Evolutionary conservation across 2,329 filamentous ascomycete genomes (phyloP).

Genomic region (Exophiala oligosperma): DNA sequence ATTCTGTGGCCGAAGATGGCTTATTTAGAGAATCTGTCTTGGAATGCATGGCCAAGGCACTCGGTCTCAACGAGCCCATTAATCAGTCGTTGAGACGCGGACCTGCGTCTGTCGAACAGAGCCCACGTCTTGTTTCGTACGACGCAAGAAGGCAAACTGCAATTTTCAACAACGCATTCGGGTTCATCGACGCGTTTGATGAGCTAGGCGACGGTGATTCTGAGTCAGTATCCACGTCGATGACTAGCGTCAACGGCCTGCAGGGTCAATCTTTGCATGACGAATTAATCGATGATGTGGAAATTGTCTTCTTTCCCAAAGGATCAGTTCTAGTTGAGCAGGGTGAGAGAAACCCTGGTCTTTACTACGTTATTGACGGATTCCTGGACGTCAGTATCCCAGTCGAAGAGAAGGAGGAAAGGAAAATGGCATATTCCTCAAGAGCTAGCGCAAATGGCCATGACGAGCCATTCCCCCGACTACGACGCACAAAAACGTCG

Average conservation of each 20-base stretch:
- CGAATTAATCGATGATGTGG: constrained; percentile 86
- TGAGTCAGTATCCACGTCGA: constrained; percentile 73
- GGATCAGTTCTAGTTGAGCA: constrained; percentile 93
- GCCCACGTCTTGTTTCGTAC: constrained; percentile 79
- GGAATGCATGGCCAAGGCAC: constrained; percentile 92
- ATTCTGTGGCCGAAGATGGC: constrained; percentile 83
- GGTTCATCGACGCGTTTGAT: constrained; percentile 84
- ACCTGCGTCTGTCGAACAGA: constrained; percentile 74
- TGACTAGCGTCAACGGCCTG: constrained; percentile 61
- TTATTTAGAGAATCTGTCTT: constrained; percentile 87
- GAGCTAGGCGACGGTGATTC: constrained; percentile 76
- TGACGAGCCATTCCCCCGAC: constrained; percentile 44
- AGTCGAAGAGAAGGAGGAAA: constrained; percentile 57
- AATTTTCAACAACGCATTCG: constrained; percentile 83
- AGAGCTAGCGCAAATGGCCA: constrained; percentile 4
- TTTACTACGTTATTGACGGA: constrained; percentile 97
- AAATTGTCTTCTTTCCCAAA: constrained; percentile 96
- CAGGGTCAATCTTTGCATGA: constrained; percentile 68
- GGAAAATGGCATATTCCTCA: background rate
- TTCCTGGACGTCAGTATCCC: constrained; percentile 94
- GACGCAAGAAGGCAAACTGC: constrained; percentile 80
- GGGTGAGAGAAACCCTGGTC: constrained; percentile 89
- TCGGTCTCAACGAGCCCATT: constrained; percentile 70
- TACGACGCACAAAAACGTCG: constrained; percentile 46
- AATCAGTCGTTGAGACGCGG: constrained; percentile 52